A percentile compares a stretch with the other conserved stretches of the same genome.
phyloP scores from a whole-genome alignment of 257 asterid species.

The Datura wrightii region DNA sequence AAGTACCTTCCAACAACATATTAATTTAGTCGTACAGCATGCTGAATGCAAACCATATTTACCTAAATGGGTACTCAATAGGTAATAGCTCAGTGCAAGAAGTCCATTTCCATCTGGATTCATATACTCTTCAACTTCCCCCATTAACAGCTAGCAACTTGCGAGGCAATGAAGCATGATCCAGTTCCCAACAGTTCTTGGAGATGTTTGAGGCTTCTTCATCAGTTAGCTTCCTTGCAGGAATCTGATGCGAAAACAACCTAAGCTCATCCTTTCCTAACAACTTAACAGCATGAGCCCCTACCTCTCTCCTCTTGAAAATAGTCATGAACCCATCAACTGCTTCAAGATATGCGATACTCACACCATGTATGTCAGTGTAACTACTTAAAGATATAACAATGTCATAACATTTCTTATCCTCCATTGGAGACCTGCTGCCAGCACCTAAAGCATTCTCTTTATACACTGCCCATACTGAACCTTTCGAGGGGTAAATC shows the following conservation, averaged over 20 bases:
- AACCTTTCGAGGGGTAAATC: conserved; percentile 81
- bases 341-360: conserved; percentile 76
- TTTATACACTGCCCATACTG: conserved; percentile 78
- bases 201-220: conserved; percentile 69
- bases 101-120: conserved; percentile 28
- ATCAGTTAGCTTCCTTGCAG: conserved; percentile 76
- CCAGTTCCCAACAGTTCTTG: conserved; percentile 89
- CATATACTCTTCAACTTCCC: neutral
- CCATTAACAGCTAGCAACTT: conserved; percentile 36
- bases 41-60: neutral
- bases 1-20: neutral
- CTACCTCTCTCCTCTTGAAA: conserved; percentile 72
- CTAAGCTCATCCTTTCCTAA: conserved; percentile 56
- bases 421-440: conserved; percentile 39
- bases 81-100: conserved; percentile 5
- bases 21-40: neutral
- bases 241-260: conserved; percentile 77
- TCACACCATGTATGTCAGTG: conserved; percentile 69
- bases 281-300: conserved; percentile 60
- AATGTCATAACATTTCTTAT: conserved; percentile 49
- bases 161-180: conserved; percentile 71
- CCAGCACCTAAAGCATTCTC: conserved; percentile 36
- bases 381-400: conserved; percentile 67
- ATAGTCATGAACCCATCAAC: conserved; percentile 70
- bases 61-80: neutral